Evolutionary conservation across 768 basidiomycete genomes (phyloP), one percentile per base, ranked within the genome.

Genomic region (Agrocybe praecox): DNA sequence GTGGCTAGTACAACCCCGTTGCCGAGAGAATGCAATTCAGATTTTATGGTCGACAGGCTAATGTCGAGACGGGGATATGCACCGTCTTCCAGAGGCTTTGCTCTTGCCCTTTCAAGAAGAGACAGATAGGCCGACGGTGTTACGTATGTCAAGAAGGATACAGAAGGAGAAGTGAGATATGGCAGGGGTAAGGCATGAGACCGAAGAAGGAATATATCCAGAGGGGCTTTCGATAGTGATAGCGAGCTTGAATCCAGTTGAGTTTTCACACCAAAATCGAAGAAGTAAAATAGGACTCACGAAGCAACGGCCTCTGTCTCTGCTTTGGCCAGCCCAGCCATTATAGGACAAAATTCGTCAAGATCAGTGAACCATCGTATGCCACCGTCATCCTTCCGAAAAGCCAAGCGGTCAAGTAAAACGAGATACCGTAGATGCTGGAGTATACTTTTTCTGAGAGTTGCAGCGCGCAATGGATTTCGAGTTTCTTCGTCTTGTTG

Each of bases 321-420:
- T 12, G 65, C 74, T 59, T 70, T 75, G 1, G 86, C 81, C 55
- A 89, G 72, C 9, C 64, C 67, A 59, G 83, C 81, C 2, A 84
- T 67, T 32, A 75, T 73, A 22, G 78, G 73, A 54, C 78, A 79
- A 18, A 89, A 70, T 29, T 77, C 69, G 61, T 87, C 86, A 6
- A 86, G 72, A 57, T 86, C 87, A 52, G 78, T 82, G 67, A 93
- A 92, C 92, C 92, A 93, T 52, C 84, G 77, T 40, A 88, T 77
- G 1, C 90, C 89, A 34, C 79, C 81, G 46, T 82, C 81, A 23
- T 85, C 82, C 56, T 83, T 82, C 53, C 79, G 75, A 12, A 76
- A 73, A 0, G 91, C 90, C 15, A 93, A 72, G 18, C 77, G 76
- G 63, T 94, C 92, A 11, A 92, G 74, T 72, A 83, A 80, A 69